Evolutionary conservation across 805 yeast species (phyloP), one percentile per base, ranked within the genome.

Genomic region (Kregervanrija fluxuum): DNA sequence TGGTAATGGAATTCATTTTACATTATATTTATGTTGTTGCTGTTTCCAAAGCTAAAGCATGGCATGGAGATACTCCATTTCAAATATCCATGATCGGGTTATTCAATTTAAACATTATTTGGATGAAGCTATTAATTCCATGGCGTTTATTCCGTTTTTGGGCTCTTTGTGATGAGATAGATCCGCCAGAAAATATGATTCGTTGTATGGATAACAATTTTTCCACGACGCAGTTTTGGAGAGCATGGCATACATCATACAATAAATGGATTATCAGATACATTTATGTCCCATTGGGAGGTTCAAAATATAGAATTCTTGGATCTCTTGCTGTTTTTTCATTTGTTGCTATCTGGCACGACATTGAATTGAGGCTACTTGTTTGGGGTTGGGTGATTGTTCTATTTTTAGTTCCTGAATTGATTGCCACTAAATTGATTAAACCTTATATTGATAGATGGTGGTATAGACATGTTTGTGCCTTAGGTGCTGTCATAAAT

Each of bases 321-420:
- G 89, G 91, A 49, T 80, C 90, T 10, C 66, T 91, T 33, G 77
- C 90, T 10, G 97, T 91, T 12, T 93, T 93, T 60, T 79, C 95
- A 12, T 93, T 93, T 65, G 99, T 93, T 16, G 98, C 99, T 2
- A 69, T 93, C 30, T 93, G 99, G 99, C 99, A 93, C 66, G 99
- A 93, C 59, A 90, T 93, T 52, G 90, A 93, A 64, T 73, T 93
- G 56, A 81, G 80, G 50, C 67, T 93, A 42, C 67, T 93, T 40
- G 67, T 91, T 44, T 93, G 99, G 99, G 98, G 99, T 10, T 90
- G 97, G 96, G 65, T 87, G 28, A 73, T 91, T 43, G 97, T 93
- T 5, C 52, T 91, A 15, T 91, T 91, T 59, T 73, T 93, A 37
- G 54, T 90, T 4, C 99, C 99, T 0, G 99, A 93, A 60, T 75